These are phyloP conservation scores for Suhomyces vadensis DNA, from an alignment of 805 yeast species.

Conservation along the genomic window DNA sequence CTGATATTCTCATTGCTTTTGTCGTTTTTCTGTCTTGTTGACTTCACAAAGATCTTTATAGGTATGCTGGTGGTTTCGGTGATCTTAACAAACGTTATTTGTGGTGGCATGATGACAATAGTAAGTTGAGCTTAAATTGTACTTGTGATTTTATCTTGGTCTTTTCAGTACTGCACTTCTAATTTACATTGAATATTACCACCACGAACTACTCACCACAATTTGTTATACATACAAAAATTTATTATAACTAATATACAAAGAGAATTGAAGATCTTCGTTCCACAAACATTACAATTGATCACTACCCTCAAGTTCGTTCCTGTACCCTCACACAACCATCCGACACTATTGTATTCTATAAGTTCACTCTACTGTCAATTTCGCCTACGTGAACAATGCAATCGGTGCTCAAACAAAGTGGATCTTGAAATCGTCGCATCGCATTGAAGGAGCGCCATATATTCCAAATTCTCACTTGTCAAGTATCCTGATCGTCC, in stretches of 20 bases:
- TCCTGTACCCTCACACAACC: neutral
- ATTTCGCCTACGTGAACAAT: neutral
- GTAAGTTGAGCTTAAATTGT: neutral
- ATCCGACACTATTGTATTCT: neutral
- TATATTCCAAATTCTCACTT: neutral
- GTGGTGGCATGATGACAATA: constrained; percentile 14
- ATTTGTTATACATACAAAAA: neutral
- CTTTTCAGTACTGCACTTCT: neutral
- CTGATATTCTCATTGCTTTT: neutral
- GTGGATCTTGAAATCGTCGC: constrained; percentile 10
- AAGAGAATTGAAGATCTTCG: constrained; percentile 1
- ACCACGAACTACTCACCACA: too few species aligned
- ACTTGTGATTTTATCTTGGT: neutral
- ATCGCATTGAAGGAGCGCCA: constrained; percentile 13
- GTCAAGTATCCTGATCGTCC: neutral
- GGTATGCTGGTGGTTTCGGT: constrained; percentile 9
- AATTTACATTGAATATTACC: too few species aligned
- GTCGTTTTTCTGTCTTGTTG: neutral
- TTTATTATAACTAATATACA: constrained; percentile 1
- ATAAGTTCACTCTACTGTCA: neutral
- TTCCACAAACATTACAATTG: neutral
- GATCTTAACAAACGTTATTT: constrained; percentile 13
- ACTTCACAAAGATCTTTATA: constrained; percentile 14
- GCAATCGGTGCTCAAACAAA: neutral
- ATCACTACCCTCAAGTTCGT: neutral